phyloP scores from a whole-genome alignment of 345 rosid species.

The Populus deltoides region DNA sequence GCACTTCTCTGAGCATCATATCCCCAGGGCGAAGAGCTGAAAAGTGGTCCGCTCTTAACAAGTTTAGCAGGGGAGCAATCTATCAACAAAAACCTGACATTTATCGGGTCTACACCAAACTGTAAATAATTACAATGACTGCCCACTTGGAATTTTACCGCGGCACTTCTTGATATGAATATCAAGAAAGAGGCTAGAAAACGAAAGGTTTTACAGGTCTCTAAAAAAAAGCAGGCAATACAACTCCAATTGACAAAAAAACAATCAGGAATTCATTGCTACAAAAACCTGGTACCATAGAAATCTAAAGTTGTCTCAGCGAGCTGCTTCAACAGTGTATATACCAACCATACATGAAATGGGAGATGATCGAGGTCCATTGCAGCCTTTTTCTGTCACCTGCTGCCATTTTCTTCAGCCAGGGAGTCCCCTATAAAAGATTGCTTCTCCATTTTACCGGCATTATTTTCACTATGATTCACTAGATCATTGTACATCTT shows the following conservation, averaged over 20 bases:
- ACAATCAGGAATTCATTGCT: slow-evolving; percentile 14
- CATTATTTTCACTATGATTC: slow-evolving; percentile 26
- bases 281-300: slow-evolving; percentile 10
- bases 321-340: slow-evolving; percentile 50
- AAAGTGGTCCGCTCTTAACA: not conserved
- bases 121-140: slow-evolving; percentile 4
- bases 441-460: slow-evolving; percentile 24
- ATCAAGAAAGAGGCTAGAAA: slow-evolving; percentile 7
- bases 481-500: slow-evolving; percentile 52
- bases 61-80: not conserved
- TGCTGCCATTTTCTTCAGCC: slow-evolving; percentile 33
- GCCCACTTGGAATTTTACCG: slow-evolving; percentile 5
- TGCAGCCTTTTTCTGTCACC: slow-evolving; percentile 22
- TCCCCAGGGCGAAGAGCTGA: not conserved
- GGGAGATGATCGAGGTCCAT: not conserved
- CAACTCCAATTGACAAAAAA: slow-evolving; percentile 14
- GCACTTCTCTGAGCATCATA: not conserved
- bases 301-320: slow-evolving; percentile 43
- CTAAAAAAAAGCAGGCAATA: slow-evolving; percentile 19
- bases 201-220: slow-evolving; percentile 3
- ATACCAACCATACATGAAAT: slow-evolving; percentile 23
- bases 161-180: slow-evolving; percentile 1
- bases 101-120: slow-evolving; percentile 1
- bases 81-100: not conserved
- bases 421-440: slow-evolving; percentile 34